Base-by-base conservation (phyloP, 768 basidiomycete species). In the Boletus tomentosulus region DNA sequence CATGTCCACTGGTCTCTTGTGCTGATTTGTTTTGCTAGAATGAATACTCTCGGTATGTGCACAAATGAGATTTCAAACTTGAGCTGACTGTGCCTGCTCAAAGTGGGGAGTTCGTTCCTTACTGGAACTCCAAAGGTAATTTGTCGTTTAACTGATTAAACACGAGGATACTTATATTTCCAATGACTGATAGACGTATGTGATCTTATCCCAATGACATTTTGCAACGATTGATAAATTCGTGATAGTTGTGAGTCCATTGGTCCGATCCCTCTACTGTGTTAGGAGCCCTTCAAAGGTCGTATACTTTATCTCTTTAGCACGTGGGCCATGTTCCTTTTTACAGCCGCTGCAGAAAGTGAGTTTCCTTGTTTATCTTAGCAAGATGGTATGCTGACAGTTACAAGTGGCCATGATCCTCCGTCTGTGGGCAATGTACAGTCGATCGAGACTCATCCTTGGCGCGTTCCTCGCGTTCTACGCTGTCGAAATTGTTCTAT, bases 321-420 rank as follows among this genome's bases (percentile, higher is more conserved):
- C 12, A 5, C 2, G n/a, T 55, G 48, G 48, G 5, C 38, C 35
- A 8, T 6, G 3, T 7, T 46, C 1, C 0, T 46, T 1, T 58
- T 58, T 24, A 5, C 39, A 16, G 13, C 19, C 16, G 46, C 54
- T 9, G 54, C 54, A 1, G 54, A 55, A n/a, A 15, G 57, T 57
- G 24, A 46, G 53, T 2, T 30, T 39, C 7, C 12, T 13, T 12
- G 30, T 13, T 24, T 22, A 12, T 9, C 33, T 27, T 4, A 12
- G 10, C 12, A 6, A 13, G 15, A 16, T 25, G 33, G 33, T n/a
- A 31, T 8, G 19, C 41, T 30, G 11, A 30, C 9, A 7, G 22
- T 15, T 8, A 9, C 12, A 50, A 19, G 48, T 50, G 38, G 28
- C n/a, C 7, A 48, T 48, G 35, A 38, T 48, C 13, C 24, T 38